phyloP scores from a whole-genome alignment of 345 rosid genomes.

The Draba incana region DNA sequence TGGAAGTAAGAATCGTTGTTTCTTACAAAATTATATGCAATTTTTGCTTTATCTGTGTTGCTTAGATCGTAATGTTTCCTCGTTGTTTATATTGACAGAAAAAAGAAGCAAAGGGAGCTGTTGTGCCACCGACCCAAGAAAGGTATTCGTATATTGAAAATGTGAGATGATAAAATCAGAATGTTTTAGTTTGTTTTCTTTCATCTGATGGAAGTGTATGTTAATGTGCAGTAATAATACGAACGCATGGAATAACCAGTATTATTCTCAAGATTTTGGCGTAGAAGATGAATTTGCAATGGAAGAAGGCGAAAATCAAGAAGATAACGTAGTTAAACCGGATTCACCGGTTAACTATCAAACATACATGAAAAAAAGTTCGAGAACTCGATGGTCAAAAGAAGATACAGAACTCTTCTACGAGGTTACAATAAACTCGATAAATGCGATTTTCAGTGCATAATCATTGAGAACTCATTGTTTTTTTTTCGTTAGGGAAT shows the following conservation, averaged over 20 bases:
- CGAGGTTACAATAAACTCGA: conserved; percentile 50
- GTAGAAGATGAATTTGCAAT: conserved; percentile 44
- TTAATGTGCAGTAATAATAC: conserved; percentile 48
- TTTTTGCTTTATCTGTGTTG: not conserved
- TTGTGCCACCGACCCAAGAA: conserved; percentile 42
- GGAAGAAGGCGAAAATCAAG: conserved; percentile 31
- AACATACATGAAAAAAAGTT: conserved; percentile 66
- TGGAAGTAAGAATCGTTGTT: conserved; percentile 51
- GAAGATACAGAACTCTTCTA: conserved; percentile 81
- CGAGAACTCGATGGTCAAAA: conserved; percentile 74
- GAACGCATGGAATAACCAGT: conserved; percentile 42
- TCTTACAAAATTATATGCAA: not conserved
- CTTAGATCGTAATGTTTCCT: conserved; percentile 13
- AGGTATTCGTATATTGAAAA: conserved; percentile 43
- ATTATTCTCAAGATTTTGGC: conserved; percentile 46
- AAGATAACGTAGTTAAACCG: conserved; percentile 20
- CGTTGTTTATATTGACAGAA: conserved; percentile 45
- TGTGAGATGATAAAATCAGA: conserved; percentile 1
- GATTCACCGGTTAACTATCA: conserved; percentile 60
- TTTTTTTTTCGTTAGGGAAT: conserved; percentile 50
- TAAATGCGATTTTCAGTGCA: not conserved
- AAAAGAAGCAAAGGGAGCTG: conserved; percentile 58
- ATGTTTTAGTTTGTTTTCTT: not conserved
- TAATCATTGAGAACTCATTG: not conserved
- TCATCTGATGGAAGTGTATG: conserved; percentile 9